phyloP scores from a whole-genome alignment of 306 rosid species.

The Begonia peltatifolia region DNA sequence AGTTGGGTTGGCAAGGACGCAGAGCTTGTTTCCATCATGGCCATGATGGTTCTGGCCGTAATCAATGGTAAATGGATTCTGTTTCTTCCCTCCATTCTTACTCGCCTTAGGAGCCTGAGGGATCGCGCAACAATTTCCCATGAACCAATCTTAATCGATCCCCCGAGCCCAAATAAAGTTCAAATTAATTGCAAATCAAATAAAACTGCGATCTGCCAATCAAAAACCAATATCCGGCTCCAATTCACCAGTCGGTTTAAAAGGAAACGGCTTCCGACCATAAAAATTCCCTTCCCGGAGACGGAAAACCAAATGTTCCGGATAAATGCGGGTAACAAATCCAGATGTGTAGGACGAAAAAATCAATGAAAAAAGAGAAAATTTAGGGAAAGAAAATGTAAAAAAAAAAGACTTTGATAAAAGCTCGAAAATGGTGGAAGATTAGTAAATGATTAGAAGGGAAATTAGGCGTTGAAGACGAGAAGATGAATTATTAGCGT shows the following conservation, averaged over 20 bases:
- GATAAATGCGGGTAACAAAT: background rate
- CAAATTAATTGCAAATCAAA: constrained; percentile 2
- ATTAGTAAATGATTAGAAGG: constrained; percentile 1
- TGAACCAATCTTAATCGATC: constrained; percentile 10
- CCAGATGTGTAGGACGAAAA: constrained; percentile 4
- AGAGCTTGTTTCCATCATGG: constrained; percentile 21
- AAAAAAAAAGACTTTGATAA: background rate
- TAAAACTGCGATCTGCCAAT: background rate
- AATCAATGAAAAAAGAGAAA: background rate
- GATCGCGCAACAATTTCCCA: constrained; percentile 75
- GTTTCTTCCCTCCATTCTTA: constrained; percentile 29
- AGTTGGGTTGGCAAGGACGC: constrained; percentile 53
- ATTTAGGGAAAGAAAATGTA: background rate
- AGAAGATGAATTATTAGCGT: constrained; percentile 16
- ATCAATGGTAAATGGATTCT: constrained; percentile 48
- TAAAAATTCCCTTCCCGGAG: background rate
- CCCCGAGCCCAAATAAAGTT: background rate
- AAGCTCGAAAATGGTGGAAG: constrained; percentile 1
- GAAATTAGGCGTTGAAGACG: constrained; percentile 5
- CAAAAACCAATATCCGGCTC: constrained; percentile 6
- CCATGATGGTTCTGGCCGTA: constrained; percentile 9
- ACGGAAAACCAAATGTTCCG: background rate
- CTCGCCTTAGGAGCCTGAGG: constrained; percentile 21
- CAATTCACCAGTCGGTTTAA: background rate
- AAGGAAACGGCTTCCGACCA: background rate